phyloP scores from a whole-genome alignment of 1,139 yeast species.

The Saccharomyces hybrid region DNA sequence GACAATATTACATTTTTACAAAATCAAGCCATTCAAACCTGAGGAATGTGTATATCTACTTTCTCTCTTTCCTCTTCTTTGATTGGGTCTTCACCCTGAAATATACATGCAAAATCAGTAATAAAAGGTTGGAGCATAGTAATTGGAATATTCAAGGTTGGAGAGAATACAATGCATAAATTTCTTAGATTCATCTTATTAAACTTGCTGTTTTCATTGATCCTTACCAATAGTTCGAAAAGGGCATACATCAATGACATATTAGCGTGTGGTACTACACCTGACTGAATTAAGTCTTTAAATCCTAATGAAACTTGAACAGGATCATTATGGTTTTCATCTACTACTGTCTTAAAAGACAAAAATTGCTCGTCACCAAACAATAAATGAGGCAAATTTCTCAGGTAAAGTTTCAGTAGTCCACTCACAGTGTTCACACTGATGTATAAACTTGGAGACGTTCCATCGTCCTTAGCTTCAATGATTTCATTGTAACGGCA shows the following conservation, averaged over 20 bases:
- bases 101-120: conserved; percentile 57
- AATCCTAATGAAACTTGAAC: conserved; percentile 30
- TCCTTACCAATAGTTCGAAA: conserved; percentile 57
- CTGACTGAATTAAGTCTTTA: conserved; percentile 27
- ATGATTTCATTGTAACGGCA: conserved; percentile 24
- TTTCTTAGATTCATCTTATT: conserved; percentile 82
- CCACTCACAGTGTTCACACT: conserved; percentile 80
- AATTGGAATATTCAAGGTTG: conserved; percentile 66
- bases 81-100: conserved; percentile 44
- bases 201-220: conserved; percentile 51
- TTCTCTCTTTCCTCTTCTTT: conserved; percentile 28
- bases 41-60: conserved; percentile 34
- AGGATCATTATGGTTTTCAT: conserved; percentile 28
- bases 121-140: conserved; percentile 56
- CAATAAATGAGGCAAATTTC: conserved; percentile 63
- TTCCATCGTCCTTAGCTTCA: conserved; percentile 26
- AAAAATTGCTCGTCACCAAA: conserved; percentile 44
- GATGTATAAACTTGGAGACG: conserved; percentile 13
- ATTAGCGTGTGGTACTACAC: conserved; percentile 42
- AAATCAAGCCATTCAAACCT: conserved; percentile 13
- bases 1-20: conserved; percentile 5
- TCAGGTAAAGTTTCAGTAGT: conserved; percentile 59
- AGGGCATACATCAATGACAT: conserved; percentile 56
- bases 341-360: conserved; percentile 34
- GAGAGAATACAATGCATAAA: conserved; percentile 77